phyloP scores from a whole-genome alignment of 805 yeast genomes.

The Nakazawaea populi region DNA sequence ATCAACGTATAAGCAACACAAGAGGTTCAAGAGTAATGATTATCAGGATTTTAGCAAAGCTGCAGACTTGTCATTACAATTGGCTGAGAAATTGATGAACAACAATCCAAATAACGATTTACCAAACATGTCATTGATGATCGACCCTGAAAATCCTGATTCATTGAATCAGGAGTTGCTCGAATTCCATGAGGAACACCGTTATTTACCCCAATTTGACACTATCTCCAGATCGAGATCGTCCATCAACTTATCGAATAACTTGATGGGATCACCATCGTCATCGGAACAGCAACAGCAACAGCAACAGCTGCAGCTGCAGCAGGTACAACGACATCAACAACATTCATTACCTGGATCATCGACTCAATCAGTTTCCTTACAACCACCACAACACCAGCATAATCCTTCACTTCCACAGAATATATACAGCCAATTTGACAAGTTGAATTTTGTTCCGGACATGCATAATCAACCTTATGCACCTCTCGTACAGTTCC shows the following conservation, averaged over 20 bases:
- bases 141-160: constrained; percentile 9
- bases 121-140: constrained; percentile 3
- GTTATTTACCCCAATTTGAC: neutral
- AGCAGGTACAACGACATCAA: neutral
- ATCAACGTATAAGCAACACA: constrained; percentile 1
- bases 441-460: constrained; percentile 7
- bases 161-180: constrained; percentile 13
- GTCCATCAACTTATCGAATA: constrained; percentile 48
- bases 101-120: constrained; percentile 6
- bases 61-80: constrained; percentile 22
- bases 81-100: constrained; percentile 19
- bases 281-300: neutral
- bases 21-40: constrained; percentile 8
- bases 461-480: constrained; percentile 10
- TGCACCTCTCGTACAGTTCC: constrained; percentile 7
- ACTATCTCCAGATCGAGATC: constrained; percentile 37
- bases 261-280: constrained; percentile 13
- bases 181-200: constrained; percentile 16
- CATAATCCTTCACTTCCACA: constrained; percentile 7
- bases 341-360: too few species aligned
- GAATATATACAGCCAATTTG: constrained; percentile 3
- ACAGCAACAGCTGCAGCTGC: constrained; percentile 3
- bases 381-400: neutral
- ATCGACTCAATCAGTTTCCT: too few species aligned
- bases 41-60: constrained; percentile 19